phyloP scores from a whole-genome alignment of 2,329 filamentous ascomycete genomes.

The Lasiodiplodia citricola region DNA sequence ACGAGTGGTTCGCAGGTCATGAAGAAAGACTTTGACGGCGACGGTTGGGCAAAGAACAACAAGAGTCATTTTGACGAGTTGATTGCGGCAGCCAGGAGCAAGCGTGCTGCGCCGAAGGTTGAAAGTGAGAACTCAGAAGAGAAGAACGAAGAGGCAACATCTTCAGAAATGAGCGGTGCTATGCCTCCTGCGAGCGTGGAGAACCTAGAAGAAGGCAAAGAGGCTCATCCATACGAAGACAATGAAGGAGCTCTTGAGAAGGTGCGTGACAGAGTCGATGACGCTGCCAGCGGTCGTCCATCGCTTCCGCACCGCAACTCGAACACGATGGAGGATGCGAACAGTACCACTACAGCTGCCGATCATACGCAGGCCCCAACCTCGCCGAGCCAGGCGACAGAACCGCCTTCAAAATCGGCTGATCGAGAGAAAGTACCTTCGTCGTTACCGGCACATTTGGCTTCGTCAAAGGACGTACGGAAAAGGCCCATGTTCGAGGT shows the following conservation, averaged over 20 bases:
- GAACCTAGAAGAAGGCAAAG: background rate
- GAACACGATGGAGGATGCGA: background rate
- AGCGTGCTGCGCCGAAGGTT: slow-evolving; percentile 46
- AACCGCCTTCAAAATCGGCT: background rate
- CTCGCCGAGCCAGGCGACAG: background rate
- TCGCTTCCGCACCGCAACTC: slow-evolving; percentile 10
- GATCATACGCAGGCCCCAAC: background rate
- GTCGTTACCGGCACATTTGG: slow-evolving; percentile 34
- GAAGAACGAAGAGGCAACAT: background rate
- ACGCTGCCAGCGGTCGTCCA: background rate
- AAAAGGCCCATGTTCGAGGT: slow-evolving; percentile 51
- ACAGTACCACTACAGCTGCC: background rate
- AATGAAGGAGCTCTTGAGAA: slow-evolving; percentile 4
- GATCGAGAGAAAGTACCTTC: slow-evolving; percentile 28
- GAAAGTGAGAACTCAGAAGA: slow-evolving; percentile 30
- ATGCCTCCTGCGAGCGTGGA: background rate
- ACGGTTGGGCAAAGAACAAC: slow-evolving; percentile 75
- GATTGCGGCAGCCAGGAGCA: slow-evolving; percentile 74
- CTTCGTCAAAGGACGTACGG: slow-evolving; percentile 34
- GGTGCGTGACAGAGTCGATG: slow-evolving; percentile 8
- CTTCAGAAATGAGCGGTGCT: background rate
- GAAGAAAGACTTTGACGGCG: slow-evolving; percentile 86
- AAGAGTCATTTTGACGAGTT: slow-evolving; percentile 77
- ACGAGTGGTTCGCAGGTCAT: slow-evolving; percentile 61
- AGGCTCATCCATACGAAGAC: background rate